Evolutionary conservation across 345 rosid genomes (phyloP), one percentile per base, ranked within the genome.

Genomic region (Salix udensis): DNA sequence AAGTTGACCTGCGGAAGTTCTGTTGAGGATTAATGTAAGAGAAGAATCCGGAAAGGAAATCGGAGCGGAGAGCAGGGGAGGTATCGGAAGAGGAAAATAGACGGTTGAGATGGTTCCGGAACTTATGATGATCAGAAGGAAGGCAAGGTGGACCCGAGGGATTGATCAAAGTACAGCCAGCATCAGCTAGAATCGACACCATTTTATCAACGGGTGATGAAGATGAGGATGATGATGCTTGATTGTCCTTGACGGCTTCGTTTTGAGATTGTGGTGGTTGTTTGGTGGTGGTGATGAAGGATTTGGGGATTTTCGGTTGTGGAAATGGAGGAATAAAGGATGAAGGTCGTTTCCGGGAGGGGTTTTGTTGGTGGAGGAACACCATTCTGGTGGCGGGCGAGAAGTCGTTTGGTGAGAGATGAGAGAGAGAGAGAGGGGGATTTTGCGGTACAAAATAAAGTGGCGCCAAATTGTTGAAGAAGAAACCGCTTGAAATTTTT

Each of bases 81-180:
- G 60, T 23, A 68, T 80, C 61, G 76, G 87, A 68, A 69, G 77
- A 70, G 16, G 90, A 84, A 21, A 93, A 83, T 74, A 82, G 86
- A 70, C 50, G 44, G 42, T 86, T 78, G 84, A 93, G 94, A 74
- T 87, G 84, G 75, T 88, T 86, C 62, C 90, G 94, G 88, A 93
- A 78, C 73, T 81, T 74, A 83, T 82, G 85, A 36, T 79, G 80
- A 61, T 90, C 92, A 80, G 96, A 80, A 11, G 96, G 96, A 40
- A 90, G 93, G 76, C 84, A 82, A 0, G 96, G 97, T 7, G 90
- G 87, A 6, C 88, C 96, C 10, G 84, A 83, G 65, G 85, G 85
- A 71, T 90, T 88, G 52, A 85, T 39, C 82, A 93, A 80, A 31
- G 96, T 91, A 76, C 96, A 91, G 4, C 94, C 96, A 15, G 89